These are phyloP conservation scores for Litsea cubeba DNA, from an alignment of 164 flowering plant species.

Conservation along the genomic window DNA sequence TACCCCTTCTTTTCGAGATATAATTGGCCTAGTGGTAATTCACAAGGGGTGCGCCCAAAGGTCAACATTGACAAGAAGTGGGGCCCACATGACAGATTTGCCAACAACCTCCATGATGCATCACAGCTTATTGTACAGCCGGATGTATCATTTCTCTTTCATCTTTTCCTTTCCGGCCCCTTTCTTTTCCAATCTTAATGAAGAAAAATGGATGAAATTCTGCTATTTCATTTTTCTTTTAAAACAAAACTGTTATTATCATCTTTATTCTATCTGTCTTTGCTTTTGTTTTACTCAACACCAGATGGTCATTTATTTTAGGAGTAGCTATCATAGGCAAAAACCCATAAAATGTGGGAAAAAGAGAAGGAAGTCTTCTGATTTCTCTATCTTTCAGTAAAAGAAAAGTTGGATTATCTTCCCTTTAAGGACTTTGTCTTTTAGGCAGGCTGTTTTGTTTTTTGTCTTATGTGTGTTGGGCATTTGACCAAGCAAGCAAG, in stretches of 20 bases:
- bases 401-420: not conserved
- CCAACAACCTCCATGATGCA: too few relatives aligned
- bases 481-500: conserved; percentile 10
- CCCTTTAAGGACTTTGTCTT: not conserved
- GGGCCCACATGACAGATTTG: too few relatives aligned
- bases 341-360: not conserved
- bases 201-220: not conserved
- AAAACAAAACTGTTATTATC: not conserved
- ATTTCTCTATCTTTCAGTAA: not conserved
- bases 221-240: not conserved
- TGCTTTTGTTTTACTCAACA: not conserved
- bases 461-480: not conserved
- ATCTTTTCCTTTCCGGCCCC: not conserved
- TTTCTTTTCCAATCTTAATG: not conserved
- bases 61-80: too few relatives aligned
- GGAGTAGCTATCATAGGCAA: not conserved
- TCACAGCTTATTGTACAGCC: not conserved
- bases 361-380: not conserved
- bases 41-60: too few relatives aligned
- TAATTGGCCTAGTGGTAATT: too few relatives aligned
- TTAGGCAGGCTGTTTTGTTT: not conserved
- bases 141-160: not conserved
- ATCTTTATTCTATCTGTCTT: not conserved
- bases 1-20: too few relatives aligned
- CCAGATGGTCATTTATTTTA: not conserved